These are phyloP conservation scores for Lactarius akahatsu DNA, from an alignment of 768 basidiomycete genomes.

Conservation along the genomic window DNA sequence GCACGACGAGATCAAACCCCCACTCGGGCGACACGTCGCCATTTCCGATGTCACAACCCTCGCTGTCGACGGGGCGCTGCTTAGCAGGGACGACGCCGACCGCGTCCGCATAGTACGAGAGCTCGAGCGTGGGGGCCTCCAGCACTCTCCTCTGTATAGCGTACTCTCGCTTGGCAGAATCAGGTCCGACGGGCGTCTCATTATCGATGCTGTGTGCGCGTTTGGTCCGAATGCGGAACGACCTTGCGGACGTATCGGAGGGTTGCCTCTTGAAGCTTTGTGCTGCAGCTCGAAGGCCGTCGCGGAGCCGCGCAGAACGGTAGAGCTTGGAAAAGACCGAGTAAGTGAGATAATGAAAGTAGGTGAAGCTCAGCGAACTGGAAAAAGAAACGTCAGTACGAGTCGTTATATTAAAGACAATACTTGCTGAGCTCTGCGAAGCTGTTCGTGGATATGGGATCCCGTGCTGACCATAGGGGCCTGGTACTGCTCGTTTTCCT, in stretches of 20 bases:
- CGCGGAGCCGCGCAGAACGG: constrained; percentile 21
- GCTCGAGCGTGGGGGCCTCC: constrained; percentile 71
- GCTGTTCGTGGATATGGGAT: constrained; percentile 53
- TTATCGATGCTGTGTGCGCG: constrained; percentile 46
- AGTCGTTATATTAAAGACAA: not conserved
- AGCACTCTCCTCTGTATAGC: constrained; percentile 83
- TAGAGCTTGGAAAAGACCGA: constrained; percentile 26
- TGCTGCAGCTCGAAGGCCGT: constrained; percentile 9
- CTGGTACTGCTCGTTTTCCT: constrained; percentile 74
- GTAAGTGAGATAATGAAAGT: constrained; percentile 26
- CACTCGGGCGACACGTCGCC: constrained; percentile 88
- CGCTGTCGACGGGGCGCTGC: constrained; percentile 33
- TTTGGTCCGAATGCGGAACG: constrained; percentile 31
- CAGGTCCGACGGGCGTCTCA: constrained; percentile 53
- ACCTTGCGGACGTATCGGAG: not conserved
- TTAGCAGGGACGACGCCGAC: constrained; percentile 67
- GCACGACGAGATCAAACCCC: constrained; percentile 84
- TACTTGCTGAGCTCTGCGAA: constrained; percentile 45
- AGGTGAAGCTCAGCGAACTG: constrained; percentile 24
- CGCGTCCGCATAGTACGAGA: constrained; percentile 85
- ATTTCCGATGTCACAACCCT: constrained; percentile 70
- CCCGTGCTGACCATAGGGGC: constrained; percentile 68
- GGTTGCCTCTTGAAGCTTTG: constrained; percentile 7
- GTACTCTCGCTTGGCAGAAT: constrained; percentile 70
- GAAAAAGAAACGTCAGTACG: not conserved